Percentiles rank a stretch among this genome's conserved stretches.
These are phyloP conservation scores for Phytophthora lateralis DNA, from an alignment of 352 stramenopile species.

Conservation along the genomic window DNA sequence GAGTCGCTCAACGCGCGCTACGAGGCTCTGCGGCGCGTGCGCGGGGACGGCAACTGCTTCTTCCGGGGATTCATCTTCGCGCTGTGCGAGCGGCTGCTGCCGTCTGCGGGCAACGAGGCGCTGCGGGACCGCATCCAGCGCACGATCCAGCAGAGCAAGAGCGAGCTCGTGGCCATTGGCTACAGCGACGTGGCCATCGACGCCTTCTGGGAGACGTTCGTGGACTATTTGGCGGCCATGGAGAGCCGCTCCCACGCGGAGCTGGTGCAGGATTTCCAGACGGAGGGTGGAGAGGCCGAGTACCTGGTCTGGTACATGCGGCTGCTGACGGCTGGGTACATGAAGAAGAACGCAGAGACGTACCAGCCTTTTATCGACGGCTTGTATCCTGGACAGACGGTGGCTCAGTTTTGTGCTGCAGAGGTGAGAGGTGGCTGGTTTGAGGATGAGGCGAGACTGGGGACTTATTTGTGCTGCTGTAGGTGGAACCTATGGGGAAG, in stretches of 20 bases:
- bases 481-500: conserved; percentile 94
- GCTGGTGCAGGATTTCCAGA: conserved; percentile 84
- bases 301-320: conserved; percentile 92
- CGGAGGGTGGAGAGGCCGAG: conserved; percentile 83
- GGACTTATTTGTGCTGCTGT: conserved; percentile 3
- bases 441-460: background rate
- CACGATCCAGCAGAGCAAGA: conserved; percentile 73
- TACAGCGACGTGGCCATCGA: conserved; percentile 94
- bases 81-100: conserved; percentile 80
- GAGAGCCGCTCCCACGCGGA: conserved; percentile 72
- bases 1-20: conserved; percentile 70
- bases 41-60: conserved; percentile 93
- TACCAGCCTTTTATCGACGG: conserved; percentile 93
- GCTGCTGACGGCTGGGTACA: conserved; percentile 78
- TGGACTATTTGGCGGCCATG: conserved; percentile 88
- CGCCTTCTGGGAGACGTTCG: conserved; percentile 93
- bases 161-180: conserved; percentile 76
- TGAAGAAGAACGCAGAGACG: conserved; percentile 88
- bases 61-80: conserved; percentile 92
- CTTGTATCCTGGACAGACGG: conserved; percentile 72
- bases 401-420: conserved; percentile 85
- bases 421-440: conserved; percentile 40
- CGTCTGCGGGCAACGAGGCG: conserved; percentile 22
- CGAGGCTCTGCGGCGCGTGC: conserved; percentile 77
- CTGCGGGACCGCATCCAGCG: conserved; percentile 54